Evolutionary conservation across 2,329 filamentous ascomycete species (phyloP).

Genomic region (Penicillium sp.): DNA sequence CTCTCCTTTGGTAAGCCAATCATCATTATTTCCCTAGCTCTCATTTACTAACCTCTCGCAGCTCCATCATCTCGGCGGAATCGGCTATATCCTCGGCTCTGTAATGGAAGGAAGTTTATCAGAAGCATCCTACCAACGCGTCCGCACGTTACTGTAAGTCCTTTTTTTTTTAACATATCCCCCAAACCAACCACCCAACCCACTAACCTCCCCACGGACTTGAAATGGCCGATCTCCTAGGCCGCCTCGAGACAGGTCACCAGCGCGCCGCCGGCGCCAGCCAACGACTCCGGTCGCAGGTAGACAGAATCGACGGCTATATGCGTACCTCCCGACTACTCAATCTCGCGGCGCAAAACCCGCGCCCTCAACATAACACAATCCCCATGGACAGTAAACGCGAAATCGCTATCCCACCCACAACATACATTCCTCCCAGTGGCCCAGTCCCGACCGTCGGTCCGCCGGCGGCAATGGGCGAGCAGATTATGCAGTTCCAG

Average conservation of each 20-base stretch:
- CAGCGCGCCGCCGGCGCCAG: slow-evolving; percentile 43
- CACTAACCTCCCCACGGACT: slow-evolving; percentile 21
- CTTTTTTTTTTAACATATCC: neutral
- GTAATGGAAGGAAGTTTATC: slow-evolving; percentile 49
- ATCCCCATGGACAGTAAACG: slow-evolving; percentile 7
- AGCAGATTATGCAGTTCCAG: slow-evolving; percentile 39
- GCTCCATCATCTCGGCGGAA: slow-evolving; percentile 51
- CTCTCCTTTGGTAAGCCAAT: slow-evolving; percentile 41
- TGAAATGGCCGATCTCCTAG: slow-evolving; percentile 48
- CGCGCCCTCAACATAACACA: slow-evolving; percentile 11
- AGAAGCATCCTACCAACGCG: slow-evolving; percentile 44
- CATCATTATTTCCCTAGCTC: neutral
- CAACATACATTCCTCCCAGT: slow-evolving; percentile 11
- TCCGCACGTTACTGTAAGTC: slow-evolving; percentile 43
- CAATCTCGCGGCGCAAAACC: slow-evolving; percentile 11
- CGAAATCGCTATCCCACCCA: slow-evolving; percentile 9
- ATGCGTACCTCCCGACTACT: slow-evolving; percentile 33
- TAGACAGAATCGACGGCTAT: slow-evolving; percentile 48
- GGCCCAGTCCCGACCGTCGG: slow-evolving; percentile 3
- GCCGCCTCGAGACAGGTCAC: slow-evolving; percentile 45
- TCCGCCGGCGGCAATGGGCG: slow-evolving; percentile 12
- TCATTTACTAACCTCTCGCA: slow-evolving; percentile 1
- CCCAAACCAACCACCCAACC: neutral
- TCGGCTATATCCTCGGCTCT: slow-evolving; percentile 51
- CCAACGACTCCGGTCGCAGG: slow-evolving; percentile 42